Base-by-base conservation (phyloP, 2,329 filamentous ascomycete species). In the Raffaelea arxii region DNA sequence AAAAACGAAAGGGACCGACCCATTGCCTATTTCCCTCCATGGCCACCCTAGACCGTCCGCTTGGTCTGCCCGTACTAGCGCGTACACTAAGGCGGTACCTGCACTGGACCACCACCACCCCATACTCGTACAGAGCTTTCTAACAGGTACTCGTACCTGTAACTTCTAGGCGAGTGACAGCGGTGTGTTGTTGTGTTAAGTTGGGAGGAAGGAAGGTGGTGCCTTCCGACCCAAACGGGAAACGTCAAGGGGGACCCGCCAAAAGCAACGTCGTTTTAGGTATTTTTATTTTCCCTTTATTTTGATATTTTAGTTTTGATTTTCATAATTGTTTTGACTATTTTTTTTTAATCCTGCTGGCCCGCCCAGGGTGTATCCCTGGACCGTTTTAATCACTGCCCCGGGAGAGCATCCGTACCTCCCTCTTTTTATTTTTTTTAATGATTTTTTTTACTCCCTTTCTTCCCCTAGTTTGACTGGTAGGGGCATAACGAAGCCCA, bases 311-410 rank as follows among this genome's bases (percentile, higher is more conserved):
- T 42, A 42, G 10, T 14, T 41, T n/a, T n/a, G n/a, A n/a, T n/a
- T n/a, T n/a, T n/a, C n/a, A n/a, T n/a, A n/a, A n/a, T n/a, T n/a
- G n/a, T n/a, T n/a, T n/a, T n/a, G n/a, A n/a, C n/a, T n/a, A n/a
- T n/a, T 21, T 4, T 41, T 41, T 10, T 43, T 43, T 43, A 30
- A 16, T 16, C 27, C 27, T 32, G 27, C 27, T 32, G 9, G 27
- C 10, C 27, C 27, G 5, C 16, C 43, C 23, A 6, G 25, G 27
- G 41, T 16, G 41, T 18, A 12, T n/a, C n/a, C 44, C 40, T 42
- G 27, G 40, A 47, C 46, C 46, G 46, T 47, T 47, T 47, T 40
- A 43, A 43, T 39, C 41, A 47, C 45, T 45, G 23, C 36, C 24
- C 25, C 44, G 38, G 44, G n/a, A 41, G 23, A 18, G 25, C 27